phyloP scores from a whole-genome alignment of 2,329 filamentous ascomycete species.

The Emmonsia crescens region DNA sequence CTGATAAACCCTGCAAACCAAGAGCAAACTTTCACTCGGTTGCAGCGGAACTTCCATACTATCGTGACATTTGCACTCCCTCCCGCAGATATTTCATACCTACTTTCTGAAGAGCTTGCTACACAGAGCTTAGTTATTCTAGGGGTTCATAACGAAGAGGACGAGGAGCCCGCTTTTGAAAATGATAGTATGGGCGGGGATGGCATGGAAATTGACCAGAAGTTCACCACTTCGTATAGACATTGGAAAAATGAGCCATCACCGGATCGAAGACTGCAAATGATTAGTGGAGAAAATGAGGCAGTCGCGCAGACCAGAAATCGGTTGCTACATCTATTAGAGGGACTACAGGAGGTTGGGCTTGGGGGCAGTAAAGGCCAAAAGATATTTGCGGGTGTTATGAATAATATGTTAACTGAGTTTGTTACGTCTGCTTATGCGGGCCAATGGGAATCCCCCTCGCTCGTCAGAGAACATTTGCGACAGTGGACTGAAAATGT shows the following conservation, averaged over 20 bases:
- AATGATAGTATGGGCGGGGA: constrained; percentile 13
- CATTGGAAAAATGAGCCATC: constrained; percentile 27
- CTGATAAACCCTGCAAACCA: constrained; percentile 18
- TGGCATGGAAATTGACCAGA: constrained; percentile 29
- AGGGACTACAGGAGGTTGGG: constrained; percentile 41
- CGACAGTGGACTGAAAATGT: constrained; percentile 46
- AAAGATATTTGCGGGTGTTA: constrained; percentile 47
- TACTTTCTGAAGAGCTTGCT: constrained; percentile 36
- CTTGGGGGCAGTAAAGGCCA: constrained; percentile 46
- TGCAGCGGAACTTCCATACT: constrained; percentile 36
- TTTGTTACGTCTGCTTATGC: constrained; percentile 48
- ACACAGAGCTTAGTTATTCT: constrained; percentile 35
- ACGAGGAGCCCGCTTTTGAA: constrained; percentile 8
- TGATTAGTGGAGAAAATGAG: constrained; percentile 23
- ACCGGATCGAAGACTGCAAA: constrained; percentile 18
- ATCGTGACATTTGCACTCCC: constrained; percentile 39
- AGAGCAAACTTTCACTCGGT: constrained; percentile 24
- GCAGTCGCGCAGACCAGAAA: constrained; percentile 23
- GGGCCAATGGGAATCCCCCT: constrained; percentile 45
- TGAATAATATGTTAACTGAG: constrained; percentile 46
- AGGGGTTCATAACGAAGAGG: constrained; percentile 25
- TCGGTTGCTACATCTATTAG: constrained; percentile 31
- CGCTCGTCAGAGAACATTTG: constrained; percentile 39
- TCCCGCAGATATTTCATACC: constrained; percentile 30
- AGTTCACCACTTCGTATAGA: constrained; percentile 28